phyloP scores from a whole-genome alignment of 805 yeast genomes.

The Suhomyces sp. region DNA sequence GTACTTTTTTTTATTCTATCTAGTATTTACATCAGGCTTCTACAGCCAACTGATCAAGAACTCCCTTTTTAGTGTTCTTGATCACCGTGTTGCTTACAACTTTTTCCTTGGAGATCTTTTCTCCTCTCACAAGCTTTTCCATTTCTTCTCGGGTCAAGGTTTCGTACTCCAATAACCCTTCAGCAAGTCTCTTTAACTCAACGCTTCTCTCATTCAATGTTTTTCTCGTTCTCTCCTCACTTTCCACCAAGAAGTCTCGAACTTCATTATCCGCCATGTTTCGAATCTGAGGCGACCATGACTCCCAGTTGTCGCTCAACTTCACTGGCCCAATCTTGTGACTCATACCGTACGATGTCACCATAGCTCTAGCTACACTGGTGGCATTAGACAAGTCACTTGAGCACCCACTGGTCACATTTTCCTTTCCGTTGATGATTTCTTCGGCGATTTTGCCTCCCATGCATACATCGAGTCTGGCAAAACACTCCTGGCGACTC shows the following conservation, averaged over 20 bases:
- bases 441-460: constrained; percentile 99
- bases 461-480: constrained; percentile 95
- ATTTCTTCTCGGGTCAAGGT: constrained; percentile 90
- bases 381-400: constrained; percentile 90
- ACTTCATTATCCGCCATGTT: constrained; percentile 94
- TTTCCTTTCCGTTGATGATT: constrained; percentile 81
- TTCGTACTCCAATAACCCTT: constrained; percentile 92
- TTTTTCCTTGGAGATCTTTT: constrained; percentile 64
- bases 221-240: constrained; percentile 76
- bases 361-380: constrained; percentile 92
- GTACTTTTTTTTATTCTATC: background rate
- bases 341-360: constrained; percentile 94
- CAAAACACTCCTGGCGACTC: constrained; percentile 84
- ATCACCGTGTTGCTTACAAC: constrained; percentile 69
- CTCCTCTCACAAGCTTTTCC: constrained; percentile 80
- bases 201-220: constrained; percentile 57
- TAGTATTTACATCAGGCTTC: constrained; percentile 12
- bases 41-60: constrained; percentile 17
- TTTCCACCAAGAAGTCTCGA: constrained; percentile 63
- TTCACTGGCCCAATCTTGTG: constrained; percentile 89
- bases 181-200: constrained; percentile 85
- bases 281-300: constrained; percentile 87
- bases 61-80: constrained; percentile 15
- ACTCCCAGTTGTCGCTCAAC: constrained; percentile 86
- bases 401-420: constrained; percentile 94